A percentile compares a stretch with the other conserved stretches of the same genome.
phyloP scores from a whole-genome alignment of 805 yeast genomes.

The Candida golubevii region DNA sequence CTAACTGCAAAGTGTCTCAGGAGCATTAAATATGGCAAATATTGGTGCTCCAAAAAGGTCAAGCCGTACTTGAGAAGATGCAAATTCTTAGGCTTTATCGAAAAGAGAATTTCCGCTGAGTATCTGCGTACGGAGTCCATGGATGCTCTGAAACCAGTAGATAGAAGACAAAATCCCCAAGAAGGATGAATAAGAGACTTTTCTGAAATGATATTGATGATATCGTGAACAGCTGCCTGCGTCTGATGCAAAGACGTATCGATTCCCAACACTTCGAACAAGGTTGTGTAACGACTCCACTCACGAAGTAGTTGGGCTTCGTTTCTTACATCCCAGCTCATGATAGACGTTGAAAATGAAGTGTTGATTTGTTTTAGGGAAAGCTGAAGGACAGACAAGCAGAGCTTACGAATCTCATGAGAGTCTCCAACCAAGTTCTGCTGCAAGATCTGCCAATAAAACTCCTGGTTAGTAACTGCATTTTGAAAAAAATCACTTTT shows the following conservation, averaged over 20 bases:
- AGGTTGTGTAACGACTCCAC: conserved; percentile 72
- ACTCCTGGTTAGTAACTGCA: conserved; percentile 19
- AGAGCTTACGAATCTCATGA: conserved; percentile 68
- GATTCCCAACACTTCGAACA: conserved; percentile 75
- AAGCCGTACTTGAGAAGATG: conserved; percentile 30
- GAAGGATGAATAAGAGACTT: conserved; percentile 53
- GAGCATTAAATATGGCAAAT: conserved; percentile 57
- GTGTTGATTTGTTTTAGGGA: conserved; percentile 46
- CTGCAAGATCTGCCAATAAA: conserved; percentile 54
- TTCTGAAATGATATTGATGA: conserved; percentile 48
- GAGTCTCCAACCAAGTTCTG: conserved; percentile 47
- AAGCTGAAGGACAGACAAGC: conserved; percentile 59
- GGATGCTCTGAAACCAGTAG: conserved; percentile 71
- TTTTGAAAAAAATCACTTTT: conserved; percentile 23
- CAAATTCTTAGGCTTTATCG: conserved; percentile 45
- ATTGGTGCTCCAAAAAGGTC: conserved; percentile 43
- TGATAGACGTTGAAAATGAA: conserved; percentile 30
- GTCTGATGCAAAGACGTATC: conserved; percentile 87
- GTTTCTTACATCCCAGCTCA: conserved; percentile 40
- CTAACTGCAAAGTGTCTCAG: conserved; percentile 56
- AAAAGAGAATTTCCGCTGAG: conserved; percentile 51
- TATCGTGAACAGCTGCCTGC: conserved; percentile 67
- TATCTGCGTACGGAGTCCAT: conserved; percentile 74
- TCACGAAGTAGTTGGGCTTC: conserved; percentile 34
- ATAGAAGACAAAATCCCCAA: conserved; percentile 71